Evolutionary conservation across 768 basidiomycete species (phyloP), one percentile per base, ranked within the genome.

Genomic region (Serendipita sp.): DNA sequence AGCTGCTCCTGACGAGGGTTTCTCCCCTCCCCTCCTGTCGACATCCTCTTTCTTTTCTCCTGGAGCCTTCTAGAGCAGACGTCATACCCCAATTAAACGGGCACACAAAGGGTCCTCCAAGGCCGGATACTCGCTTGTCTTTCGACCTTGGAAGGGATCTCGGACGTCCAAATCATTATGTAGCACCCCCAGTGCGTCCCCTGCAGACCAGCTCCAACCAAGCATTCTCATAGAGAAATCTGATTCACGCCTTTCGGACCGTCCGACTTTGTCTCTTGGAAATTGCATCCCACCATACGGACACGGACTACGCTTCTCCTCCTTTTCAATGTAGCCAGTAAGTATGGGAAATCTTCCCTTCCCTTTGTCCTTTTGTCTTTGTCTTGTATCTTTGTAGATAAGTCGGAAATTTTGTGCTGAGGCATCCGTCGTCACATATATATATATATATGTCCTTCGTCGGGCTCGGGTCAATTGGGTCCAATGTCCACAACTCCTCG

Each of bases 291-390:
- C 37, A 68, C 83, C 18, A 18, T 18, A 18, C 18, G 18, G 18
- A 18, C 18, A 55, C 80, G 87, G 65, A 83, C 86, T 23, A 75
- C 80, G n/a, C 75, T 87, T 63, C 84, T 91, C 82, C 74, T 90
- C 72, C 8, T 67, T 65, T 74, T 89, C 68, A 86, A 88, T 72
- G 73, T 90, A 62, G 69, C 84, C 65, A 81, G 87, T 68, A 91
- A 81, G 88, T 86, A 63, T 37, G 83, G 33, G 18, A 50, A 5
- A 6, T 16, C 4, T 50, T 50, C 29, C n/a, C 4, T 16, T n/a
- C 18, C 18, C 18, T 18, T 18, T 16, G 13, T 5, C 4, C 4
- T 5, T 4, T 16, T 8, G 48, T 16, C 5, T 18, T 50, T n/a
- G 4, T 18, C 18, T 18, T 18, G 29, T 18, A 18, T 50, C 4